These are phyloP conservation scores for Brettanomyces naardenensis DNA, from an alignment of 805 yeast genomes.

Conservation along the genomic window DNA sequence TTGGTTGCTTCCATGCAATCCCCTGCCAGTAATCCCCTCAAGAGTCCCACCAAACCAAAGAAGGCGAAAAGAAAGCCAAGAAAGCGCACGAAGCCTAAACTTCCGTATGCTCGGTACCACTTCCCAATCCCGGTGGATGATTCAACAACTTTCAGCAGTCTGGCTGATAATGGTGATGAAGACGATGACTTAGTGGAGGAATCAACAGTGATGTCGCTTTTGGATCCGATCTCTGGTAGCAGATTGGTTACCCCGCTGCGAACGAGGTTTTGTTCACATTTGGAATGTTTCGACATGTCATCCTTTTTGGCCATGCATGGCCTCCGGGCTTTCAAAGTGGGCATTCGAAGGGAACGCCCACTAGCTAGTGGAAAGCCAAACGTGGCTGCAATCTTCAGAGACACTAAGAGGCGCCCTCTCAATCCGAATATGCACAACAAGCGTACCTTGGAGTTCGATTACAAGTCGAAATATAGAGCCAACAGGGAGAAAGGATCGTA, in stretches of 20 bases:
- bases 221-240: conserved; percentile 27
- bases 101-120: conserved; percentile 8
- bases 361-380: conserved; percentile 11
- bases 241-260: conserved; percentile 24
- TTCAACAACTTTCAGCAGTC: conserved; percentile 17
- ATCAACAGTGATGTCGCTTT: conserved; percentile 21
- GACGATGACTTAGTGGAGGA: conserved; percentile 23
- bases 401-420: conserved; percentile 18
- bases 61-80: conserved; percentile 2
- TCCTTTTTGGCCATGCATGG: conserved; percentile 23
- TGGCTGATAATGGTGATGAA: conserved; percentile 6
- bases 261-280: conserved; percentile 26
- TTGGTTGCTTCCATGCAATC: not conserved
- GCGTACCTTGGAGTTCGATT: conserved; percentile 15
- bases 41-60: conserved; percentile 2
- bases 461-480: conserved; percentile 13
- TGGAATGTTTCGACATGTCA: conserved; percentile 28
- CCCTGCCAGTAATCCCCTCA: not conserved
- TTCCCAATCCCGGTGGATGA: conserved; percentile 10
- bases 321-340: conserved; percentile 21
- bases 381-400: conserved; percentile 17
- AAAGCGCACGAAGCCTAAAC: conserved; percentile 5
- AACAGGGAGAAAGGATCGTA: conserved; percentile 12
- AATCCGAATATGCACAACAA: conserved; percentile 16
- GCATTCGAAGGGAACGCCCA: conserved; percentile 13